These are phyloP conservation scores for Alternaria longipes DNA, from an alignment of 2,329 filamentous ascomycete species.

Conservation along the genomic window DNA sequence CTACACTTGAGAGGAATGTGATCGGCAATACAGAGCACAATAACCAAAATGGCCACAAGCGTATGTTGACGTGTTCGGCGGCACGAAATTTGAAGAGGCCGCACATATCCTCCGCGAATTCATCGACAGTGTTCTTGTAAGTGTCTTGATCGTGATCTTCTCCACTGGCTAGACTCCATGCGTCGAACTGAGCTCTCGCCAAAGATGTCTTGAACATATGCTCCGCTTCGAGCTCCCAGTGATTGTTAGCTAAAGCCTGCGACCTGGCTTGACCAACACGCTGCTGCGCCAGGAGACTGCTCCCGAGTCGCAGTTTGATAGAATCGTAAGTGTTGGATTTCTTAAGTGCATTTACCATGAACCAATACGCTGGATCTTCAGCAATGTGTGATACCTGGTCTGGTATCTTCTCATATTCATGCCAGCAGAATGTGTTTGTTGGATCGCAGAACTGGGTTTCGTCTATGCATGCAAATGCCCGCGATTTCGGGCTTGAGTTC, in stretches of 20 bases:
- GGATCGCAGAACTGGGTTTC: background rate
- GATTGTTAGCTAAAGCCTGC: background rate
- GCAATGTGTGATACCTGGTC: background rate
- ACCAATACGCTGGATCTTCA: background rate
- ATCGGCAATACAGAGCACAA: background rate
- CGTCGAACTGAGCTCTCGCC: conserved; percentile 14
- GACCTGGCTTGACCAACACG: background rate
- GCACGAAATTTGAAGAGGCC: background rate
- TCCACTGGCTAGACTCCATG: conserved; percentile 12
- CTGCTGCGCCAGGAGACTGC: background rate
- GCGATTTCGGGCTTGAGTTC: background rate
- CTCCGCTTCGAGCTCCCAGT: conserved; percentile 11
- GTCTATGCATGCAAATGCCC: background rate
- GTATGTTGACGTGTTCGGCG: background rate
- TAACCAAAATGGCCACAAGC: background rate
- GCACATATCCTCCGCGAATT: background rate
- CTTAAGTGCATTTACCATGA: background rate
- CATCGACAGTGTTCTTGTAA: conserved; percentile 3
- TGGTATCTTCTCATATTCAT: background rate
- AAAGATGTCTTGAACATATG: conserved; percentile 11
- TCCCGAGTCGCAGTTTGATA: background rate
- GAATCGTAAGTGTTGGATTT: background rate
- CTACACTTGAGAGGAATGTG: background rate
- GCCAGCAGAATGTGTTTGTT: background rate
- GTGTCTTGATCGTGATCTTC: conserved; percentile 11